phyloP scores from a whole-genome alignment of 1,284 basidiomycete genomes.

The Coniophora puteana region DNA sequence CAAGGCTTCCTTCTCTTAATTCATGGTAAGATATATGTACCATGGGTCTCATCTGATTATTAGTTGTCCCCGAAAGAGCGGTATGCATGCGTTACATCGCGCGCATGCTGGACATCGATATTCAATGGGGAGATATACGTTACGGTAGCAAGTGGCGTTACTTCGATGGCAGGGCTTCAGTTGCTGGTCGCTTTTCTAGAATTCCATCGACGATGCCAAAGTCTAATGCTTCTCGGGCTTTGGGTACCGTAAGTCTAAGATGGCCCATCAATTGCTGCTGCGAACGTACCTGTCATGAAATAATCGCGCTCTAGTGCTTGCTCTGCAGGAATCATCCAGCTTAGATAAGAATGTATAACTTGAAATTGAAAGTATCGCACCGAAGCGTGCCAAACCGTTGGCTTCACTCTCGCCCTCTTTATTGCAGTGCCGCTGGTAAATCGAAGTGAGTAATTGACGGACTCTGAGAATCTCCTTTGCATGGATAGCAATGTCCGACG shows the following conservation, averaged over 20 bases:
- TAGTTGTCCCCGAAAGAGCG: no score
- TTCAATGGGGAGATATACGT: no score
- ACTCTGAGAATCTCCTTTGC: constrained; percentile 91
- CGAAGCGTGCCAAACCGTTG: constrained; percentile 71
- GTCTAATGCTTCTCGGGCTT: constrained; percentile 80
- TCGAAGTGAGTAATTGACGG: constrained; percentile 74
- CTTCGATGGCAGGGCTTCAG: constrained; percentile 30
- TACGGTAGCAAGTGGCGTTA: no score
- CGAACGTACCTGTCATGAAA: constrained; percentile 80
- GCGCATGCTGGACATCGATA: no score
- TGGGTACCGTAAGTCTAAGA: constrained; percentile 16
- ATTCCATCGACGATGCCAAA: constrained; percentile 93
- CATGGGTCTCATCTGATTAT: no score
- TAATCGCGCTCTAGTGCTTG: constrained; percentile 89
- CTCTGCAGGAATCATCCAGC: constrained; percentile 48
- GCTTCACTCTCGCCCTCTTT: constrained; percentile 60
- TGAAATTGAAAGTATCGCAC: constrained; percentile 40
- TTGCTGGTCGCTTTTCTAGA: constrained; percentile 64
- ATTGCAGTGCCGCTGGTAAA: constrained; percentile 81
- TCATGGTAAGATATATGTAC: no score
- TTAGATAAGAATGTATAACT: constrained; percentile 14
- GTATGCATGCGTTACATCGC: no score
- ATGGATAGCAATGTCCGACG: constrained; percentile 91
- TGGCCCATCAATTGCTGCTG: constrained; percentile 13
- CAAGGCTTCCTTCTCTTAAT: no score